Evolutionary conservation across 208 protist species (phyloP).

Genomic region (Angomonas deanei): DNA sequence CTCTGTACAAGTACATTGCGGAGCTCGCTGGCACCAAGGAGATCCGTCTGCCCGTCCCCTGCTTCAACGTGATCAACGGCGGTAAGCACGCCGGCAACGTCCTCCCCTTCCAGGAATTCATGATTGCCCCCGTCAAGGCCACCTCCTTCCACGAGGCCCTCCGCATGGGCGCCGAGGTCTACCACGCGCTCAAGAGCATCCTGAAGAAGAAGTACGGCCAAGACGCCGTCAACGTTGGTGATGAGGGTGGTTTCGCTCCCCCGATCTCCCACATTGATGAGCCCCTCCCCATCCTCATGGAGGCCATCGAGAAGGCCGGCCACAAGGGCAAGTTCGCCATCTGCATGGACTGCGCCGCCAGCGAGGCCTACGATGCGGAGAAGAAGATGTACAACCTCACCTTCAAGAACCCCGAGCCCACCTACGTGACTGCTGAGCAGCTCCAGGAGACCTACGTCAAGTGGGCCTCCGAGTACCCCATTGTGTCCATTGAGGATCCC

Average conservation of each 20-base stretch:
- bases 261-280: conserved; percentile 94
- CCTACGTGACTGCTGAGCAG: conserved; percentile 64
- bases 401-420: conserved; percentile 93
- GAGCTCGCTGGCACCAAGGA: conserved; percentile 86
- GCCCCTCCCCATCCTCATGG: conserved; percentile 93
- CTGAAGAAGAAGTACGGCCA: conserved; percentile 97
- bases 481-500: conserved; percentile 99
- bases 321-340: conserved; percentile 96
- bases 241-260: conserved; percentile 99
- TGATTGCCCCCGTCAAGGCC: conserved; percentile 97
- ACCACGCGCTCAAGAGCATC: conserved; percentile 96
- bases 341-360: conserved; percentile 98
- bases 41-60: conserved; percentile 89
- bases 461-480: conserved; percentile 91
- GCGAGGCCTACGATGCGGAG: conserved; percentile 96
- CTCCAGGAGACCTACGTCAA: conserved; percentile 91
- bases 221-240: conserved; percentile 93
- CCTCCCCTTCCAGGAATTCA: conserved; percentile 96
- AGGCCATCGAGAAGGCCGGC: conserved; percentile 95
- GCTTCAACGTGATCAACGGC: conserved; percentile 99
- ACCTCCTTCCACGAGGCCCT: conserved; percentile 94
- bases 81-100: conserved; percentile 98
- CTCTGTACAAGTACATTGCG: conserved; percentile 96
- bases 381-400: conserved; percentile 96
- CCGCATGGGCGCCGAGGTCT: conserved; percentile 96